A percentile compares a stretch with the other conserved stretches of the same genome.
phyloP scores from a whole-genome alignment of 192 early-diverging fungal species.

The Entomortierella lignicola region DNA sequence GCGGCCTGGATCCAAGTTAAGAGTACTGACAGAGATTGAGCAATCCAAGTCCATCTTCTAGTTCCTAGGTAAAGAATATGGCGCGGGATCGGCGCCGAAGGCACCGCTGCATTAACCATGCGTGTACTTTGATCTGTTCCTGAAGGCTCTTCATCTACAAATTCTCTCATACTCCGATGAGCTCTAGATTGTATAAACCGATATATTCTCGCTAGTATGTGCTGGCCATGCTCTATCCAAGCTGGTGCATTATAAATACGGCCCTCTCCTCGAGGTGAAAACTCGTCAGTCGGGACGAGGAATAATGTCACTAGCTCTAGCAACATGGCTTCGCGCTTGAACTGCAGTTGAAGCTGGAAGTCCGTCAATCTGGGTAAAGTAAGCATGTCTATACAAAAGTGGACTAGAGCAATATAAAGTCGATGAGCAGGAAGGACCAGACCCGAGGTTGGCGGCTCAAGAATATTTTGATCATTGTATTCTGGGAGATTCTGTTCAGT shows the following conservation, averaged over 20 bases:
- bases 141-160: not conserved
- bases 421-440: constrained; percentile 37
- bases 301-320: constrained; percentile 31
- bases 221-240: constrained; percentile 34
- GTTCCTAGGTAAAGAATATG: constrained; percentile 25
- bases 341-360: constrained; percentile 22
- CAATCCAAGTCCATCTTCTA: constrained; percentile 40
- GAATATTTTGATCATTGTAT: constrained; percentile 23
- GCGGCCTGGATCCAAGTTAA: constrained; percentile 36
- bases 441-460: constrained; percentile 37
- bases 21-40: constrained; percentile 18
- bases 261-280: constrained; percentile 13
- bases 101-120: not conserved
- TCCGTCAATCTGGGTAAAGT: constrained; percentile 20
- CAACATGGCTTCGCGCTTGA: constrained; percentile 21
- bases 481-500: constrained; percentile 22
- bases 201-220: constrained; percentile 24
- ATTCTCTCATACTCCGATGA: not conserved
- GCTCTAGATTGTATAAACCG: constrained; percentile 24
- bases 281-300: constrained; percentile 47
- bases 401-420: constrained; percentile 38
- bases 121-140: not conserved
- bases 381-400: constrained; percentile 46
- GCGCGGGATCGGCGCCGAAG: constrained; percentile 13
- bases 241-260: constrained; percentile 18